Conservation (phyloP, 768 basidiomycete genomes). For the Leccinum uliginosum region DNA sequence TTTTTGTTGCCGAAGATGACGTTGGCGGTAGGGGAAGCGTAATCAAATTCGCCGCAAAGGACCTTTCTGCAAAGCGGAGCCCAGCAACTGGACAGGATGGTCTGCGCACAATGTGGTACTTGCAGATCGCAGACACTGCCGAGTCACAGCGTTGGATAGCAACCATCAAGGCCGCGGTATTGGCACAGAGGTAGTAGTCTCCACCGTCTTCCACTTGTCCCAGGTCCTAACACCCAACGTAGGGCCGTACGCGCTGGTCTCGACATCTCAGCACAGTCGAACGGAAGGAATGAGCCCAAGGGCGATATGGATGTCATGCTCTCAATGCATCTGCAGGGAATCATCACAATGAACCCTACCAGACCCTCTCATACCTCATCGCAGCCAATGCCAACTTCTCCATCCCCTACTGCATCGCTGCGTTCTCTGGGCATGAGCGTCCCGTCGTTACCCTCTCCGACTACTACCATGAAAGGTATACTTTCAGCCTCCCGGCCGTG, state of each 20-base stretch:
- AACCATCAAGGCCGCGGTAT: slow-evolving; percentile 65
- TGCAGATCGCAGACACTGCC: slow-evolving; percentile 56
- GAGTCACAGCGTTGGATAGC: slow-evolving; percentile 77
- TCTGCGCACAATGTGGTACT: slow-evolving; percentile 43
- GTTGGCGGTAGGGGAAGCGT: slow-evolving; percentile 46
- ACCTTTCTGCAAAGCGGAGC: slow-evolving; percentile 43
- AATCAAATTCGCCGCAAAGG: slow-evolving; percentile 64
- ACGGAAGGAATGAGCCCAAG: slow-evolving; percentile 54
- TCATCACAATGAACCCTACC: slow-evolving; percentile 33
- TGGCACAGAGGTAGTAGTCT: slow-evolving; percentile 56
- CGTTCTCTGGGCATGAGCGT: slow-evolving; percentile 23
- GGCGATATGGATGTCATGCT: slow-evolving; percentile 85
- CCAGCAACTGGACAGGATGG: slow-evolving; percentile 11
- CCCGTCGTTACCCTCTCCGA: slow-evolving; percentile 16
- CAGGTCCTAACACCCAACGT: neutral
- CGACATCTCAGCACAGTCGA: slow-evolving; percentile 39
- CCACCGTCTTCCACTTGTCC: neutral
- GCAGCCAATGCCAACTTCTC: slow-evolving; percentile 21
- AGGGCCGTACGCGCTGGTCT: slow-evolving; percentile 72
- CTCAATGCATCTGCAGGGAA: slow-evolving; percentile 68
- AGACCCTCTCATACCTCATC: slow-evolving; percentile 9
- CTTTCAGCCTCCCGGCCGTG: slow-evolving; percentile 23
- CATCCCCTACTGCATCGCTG: slow-evolving; percentile 27
- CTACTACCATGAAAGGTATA: slow-evolving; percentile 18
- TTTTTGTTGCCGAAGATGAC: slow-evolving; percentile 63